Base-by-base conservation (phyloP, 768 basidiomycete species). In the Hygrocybe punicea region DNA sequence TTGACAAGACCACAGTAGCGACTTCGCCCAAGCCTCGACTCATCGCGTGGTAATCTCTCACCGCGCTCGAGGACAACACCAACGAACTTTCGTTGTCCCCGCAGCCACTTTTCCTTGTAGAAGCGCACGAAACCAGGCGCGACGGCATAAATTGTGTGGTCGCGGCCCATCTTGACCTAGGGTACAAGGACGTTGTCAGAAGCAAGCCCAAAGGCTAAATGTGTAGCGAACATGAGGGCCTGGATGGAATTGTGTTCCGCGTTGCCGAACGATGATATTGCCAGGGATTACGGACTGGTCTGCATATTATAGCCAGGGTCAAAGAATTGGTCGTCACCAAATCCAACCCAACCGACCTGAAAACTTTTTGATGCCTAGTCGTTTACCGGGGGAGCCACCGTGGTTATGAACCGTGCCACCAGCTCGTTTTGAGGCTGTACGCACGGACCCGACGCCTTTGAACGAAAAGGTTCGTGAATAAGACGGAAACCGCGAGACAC, bases 351-450 rank as follows among this genome's bases (percentile, higher is more conserved):
- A 67, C 81, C 57, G 61, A 91, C 96, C 95, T 61, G 93, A 94
- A 73, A 93, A 98, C 72, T 93, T 94, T 77, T 98, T 99, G 40
- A 98, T 78, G 63, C 97, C 97, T 29, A 99, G 76, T 21, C 97
- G 86, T 73, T 93, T 89, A 61, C 97, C 97, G 11, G 93, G 87
- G 1, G 93, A 94, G 58, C 91, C 89, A 58, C 96, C 86, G 64
- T 93, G 89, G 70, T 98, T 98, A 70, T 89, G 86, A 2, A 94
- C 89, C 7, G 89, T 91, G 39, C 97, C 97, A 64, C 95, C 96
- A 45, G 94, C 96, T 42, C 93, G 86, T 73, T 99, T 99, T 56
- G 97, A 98, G 35, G 97, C 94, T 11, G 89, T 96, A 67, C 96
- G 87, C 49, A 96, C 78, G 42, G 93, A 29, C 87, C 86, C 65